A percentile compares a stretch with the other conserved stretches of the same genome.
These are phyloP conservation scores for Cercospora brassicicola DNA, from an alignment of 2,329 filamentous ascomycete species.

Conservation along the genomic window DNA sequence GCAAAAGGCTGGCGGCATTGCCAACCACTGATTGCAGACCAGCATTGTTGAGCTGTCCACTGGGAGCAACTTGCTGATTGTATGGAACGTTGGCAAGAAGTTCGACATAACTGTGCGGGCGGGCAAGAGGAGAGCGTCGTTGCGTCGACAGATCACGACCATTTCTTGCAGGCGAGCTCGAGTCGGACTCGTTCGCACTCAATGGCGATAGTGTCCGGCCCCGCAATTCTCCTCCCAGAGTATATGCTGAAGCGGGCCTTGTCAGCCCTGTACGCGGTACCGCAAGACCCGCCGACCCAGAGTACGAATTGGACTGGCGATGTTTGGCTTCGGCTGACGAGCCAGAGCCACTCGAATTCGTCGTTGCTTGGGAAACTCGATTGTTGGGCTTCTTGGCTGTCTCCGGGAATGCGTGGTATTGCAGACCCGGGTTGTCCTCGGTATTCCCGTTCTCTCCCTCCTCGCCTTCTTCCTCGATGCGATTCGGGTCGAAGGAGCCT, in stretches of 20 bases:
- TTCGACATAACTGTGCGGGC: constrained; percentile 62
- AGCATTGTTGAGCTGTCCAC: constrained; percentile 71
- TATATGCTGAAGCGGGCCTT: constrained; percentile 74
- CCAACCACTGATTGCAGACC: constrained; percentile 77
- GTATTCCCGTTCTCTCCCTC: constrained; percentile 28
- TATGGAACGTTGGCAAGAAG: constrained; percentile 67
- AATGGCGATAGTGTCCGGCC: constrained; percentile 60
- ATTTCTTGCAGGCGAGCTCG: constrained; percentile 45
- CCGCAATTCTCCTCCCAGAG: constrained; percentile 68
- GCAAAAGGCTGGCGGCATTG: constrained; percentile 85
- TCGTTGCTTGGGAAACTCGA: constrained; percentile 36
- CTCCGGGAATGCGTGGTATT: constrained; percentile 52
- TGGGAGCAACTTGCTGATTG: constrained; percentile 71
- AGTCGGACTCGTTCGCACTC: constrained; percentile 42
- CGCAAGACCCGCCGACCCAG: constrained; percentile 30
- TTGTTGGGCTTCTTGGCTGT: constrained; percentile 31
- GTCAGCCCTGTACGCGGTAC: constrained; percentile 47
- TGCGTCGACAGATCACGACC: constrained; percentile 54
- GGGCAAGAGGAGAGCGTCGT: constrained; percentile 57
- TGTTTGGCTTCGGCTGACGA: constrained; percentile 28
- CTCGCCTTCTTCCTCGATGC: constrained; percentile 34
- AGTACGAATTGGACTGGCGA: constrained; percentile 30
- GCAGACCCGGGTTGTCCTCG: constrained; percentile 47
- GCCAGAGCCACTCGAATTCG: constrained; percentile 35
- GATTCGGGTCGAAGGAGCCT: constrained; percentile 19